These are phyloP conservation scores for Trichoderma parareesei DNA, from an alignment of 495 filamentous ascomycete genomes.

Conservation along the genomic window DNA sequence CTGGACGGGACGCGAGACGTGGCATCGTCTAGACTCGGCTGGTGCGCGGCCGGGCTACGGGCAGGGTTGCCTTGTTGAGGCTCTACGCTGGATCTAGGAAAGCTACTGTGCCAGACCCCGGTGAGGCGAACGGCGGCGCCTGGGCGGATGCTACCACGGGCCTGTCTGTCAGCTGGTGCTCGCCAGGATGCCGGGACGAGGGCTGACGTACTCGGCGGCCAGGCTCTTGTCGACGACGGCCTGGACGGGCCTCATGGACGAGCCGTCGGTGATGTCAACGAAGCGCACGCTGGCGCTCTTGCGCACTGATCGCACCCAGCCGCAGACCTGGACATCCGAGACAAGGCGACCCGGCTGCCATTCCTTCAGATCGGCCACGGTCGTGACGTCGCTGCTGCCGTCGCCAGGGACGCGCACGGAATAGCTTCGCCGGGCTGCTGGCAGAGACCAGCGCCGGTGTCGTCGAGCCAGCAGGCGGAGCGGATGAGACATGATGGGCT, in stretches of 20 bases:
- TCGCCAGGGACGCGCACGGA: conserved; percentile 15
- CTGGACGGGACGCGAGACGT: no score
- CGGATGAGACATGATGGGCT: background rate
- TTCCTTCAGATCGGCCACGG: conserved; percentile 9
- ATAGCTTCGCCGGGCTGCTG: background rate
- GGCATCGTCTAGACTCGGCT: background rate
- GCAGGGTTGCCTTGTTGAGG: conserved; percentile 36
- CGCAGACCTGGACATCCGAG: conserved; percentile 48
- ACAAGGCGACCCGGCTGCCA: background rate
- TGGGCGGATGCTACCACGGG: conserved; percentile 57
- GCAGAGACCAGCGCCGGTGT: background rate
- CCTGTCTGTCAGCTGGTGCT: conserved; percentile 13
- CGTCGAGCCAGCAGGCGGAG: background rate
- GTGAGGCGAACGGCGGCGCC: conserved; percentile 73
- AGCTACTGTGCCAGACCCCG: conserved; percentile 44
- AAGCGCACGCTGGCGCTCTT: conserved; percentile 80
- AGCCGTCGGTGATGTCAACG: conserved; percentile 81
- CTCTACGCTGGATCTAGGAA: conserved; percentile 41
- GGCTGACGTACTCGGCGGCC: conserved; percentile 61
- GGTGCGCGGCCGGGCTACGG: background rate
- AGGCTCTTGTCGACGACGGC: conserved; percentile 69
- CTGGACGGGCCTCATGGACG: conserved; percentile 69
- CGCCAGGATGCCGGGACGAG: conserved; percentile 8
- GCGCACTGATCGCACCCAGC: conserved; percentile 76
- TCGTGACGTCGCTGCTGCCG: conserved; percentile 19